phyloP scores from a whole-genome alignment of 1,284 basidiomycete genomes.

The Neonothopanus nambi region DNA sequence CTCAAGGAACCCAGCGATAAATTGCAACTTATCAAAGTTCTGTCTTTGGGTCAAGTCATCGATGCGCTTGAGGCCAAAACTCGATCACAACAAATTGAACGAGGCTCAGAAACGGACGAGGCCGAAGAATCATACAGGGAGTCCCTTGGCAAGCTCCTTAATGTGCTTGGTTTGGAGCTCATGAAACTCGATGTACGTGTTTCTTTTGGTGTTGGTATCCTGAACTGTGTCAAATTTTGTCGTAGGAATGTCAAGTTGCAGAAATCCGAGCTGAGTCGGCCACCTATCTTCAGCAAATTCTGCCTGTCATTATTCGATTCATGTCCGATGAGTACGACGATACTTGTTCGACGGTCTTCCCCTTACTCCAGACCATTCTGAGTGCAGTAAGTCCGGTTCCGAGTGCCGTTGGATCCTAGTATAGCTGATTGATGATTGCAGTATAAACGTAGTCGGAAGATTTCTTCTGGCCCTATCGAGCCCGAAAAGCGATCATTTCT shows the following conservation, averaged over 20 bases:
- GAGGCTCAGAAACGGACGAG: slow-evolving; percentile 70
- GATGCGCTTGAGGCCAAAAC: slow-evolving; percentile 81
- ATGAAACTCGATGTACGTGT: slow-evolving; percentile 81
- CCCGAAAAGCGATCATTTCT: slow-evolving; percentile 82
- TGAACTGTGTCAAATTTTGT: slow-evolving; percentile 10
- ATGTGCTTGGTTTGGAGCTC: slow-evolving; percentile 83
- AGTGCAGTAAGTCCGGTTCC: slow-evolving; percentile 57
- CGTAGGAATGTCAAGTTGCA: slow-evolving; percentile 61
- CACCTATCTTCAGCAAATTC: slow-evolving; percentile 64
- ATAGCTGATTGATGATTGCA: slow-evolving; percentile 29
- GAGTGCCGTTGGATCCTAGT: not conserved
- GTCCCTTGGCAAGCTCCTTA: slow-evolving; percentile 84
- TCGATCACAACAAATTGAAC: slow-evolving; percentile 62
- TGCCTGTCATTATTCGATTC: slow-evolving; percentile 87
- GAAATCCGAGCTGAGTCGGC: slow-evolving; percentile 72
- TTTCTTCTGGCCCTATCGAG: slow-evolving; percentile 65
- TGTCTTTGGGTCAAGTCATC: slow-evolving; percentile 82
- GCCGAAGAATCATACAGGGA: slow-evolving; percentile 88
- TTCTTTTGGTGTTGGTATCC: slow-evolving; percentile 8
- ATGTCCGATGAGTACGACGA: slow-evolving; percentile 89
- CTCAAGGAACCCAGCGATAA: slow-evolving; percentile 93
- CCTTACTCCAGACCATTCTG: slow-evolving; percentile 77
- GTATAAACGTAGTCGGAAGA: slow-evolving; percentile 81
- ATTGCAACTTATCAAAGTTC: slow-evolving; percentile 86
- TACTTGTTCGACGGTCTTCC: slow-evolving; percentile 82